A percentile compares a stretch with the other conserved stretches of the same genome.
Evolutionary conservation across 257 asterid genomes (phyloP).

Genomic region (Orobanche coerulescens): DNA sequence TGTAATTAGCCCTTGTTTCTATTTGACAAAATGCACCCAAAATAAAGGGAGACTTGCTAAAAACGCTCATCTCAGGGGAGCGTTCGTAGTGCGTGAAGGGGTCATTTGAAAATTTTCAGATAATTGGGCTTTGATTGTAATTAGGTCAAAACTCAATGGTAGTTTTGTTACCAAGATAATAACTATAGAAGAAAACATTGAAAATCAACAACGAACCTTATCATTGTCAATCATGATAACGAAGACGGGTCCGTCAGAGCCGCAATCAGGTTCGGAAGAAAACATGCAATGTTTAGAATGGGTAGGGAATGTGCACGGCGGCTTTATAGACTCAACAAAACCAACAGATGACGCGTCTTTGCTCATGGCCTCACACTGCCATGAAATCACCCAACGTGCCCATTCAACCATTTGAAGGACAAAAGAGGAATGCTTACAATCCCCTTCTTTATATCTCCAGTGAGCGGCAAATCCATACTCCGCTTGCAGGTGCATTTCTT

Average conservation of each 20-base stretch:
- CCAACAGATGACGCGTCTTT: constrained; percentile 45
- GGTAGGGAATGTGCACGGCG: constrained; percentile 76
- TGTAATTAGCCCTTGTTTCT: too few species aligned
- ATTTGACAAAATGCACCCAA: too few species aligned
- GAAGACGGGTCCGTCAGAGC: constrained; percentile 70
- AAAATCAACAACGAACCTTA: constrained; percentile 44
- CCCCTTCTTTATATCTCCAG: constrained; percentile 98
- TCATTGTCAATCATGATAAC: constrained; percentile 82
- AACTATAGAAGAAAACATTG: background rate
- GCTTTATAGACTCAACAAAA: constrained; percentile 37
- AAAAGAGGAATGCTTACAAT: constrained; percentile 60
- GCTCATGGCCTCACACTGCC: constrained; percentile 92
- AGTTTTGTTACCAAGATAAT: background rate
- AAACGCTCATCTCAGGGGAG: too few species aligned
- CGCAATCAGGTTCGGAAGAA: constrained; percentile 66
- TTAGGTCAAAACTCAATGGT: background rate
- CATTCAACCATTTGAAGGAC: constrained; percentile 98
- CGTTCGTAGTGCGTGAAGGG: too few species aligned
- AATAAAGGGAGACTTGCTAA: too few species aligned
- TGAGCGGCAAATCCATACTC: constrained; percentile 98
- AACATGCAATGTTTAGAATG: constrained; percentile 73
- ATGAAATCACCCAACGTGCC: constrained; percentile 96
- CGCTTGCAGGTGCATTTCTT: constrained; percentile 96
- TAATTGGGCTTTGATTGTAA: background rate
- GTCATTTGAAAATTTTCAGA: too few species aligned